Conservation (phyloP, 441 rosid species). For the Sinapis alba region DNA sequence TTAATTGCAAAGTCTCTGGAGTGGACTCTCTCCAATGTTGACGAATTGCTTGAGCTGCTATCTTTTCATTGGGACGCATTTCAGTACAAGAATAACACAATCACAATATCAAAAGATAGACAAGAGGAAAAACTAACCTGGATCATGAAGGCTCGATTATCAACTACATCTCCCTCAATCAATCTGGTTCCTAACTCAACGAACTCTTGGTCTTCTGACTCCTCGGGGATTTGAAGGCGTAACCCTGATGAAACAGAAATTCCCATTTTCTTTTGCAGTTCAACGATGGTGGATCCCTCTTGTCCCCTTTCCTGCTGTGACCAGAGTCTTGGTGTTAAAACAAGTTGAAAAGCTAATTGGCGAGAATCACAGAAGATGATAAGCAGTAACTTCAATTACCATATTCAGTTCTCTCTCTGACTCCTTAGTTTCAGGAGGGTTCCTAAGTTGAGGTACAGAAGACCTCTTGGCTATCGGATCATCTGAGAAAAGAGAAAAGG, state of each 20-base stretch:
- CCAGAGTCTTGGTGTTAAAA: slow-evolving; percentile 14
- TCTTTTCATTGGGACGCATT: slow-evolving; percentile 32
- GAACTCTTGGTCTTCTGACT: slow-evolving; percentile 75
- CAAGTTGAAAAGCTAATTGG: slow-evolving; percentile 23
- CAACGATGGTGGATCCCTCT: slow-evolving; percentile 55
- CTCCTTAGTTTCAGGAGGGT: slow-evolving; percentile 47
- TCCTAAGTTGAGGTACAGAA: slow-evolving; percentile 46
- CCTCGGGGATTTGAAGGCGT: slow-evolving; percentile 60
- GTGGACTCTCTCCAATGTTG: slow-evolving; percentile 76
- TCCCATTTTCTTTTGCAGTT: slow-evolving; percentile 67
- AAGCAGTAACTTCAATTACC: slow-evolving; percentile 8
- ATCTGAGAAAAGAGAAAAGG: slow-evolving; percentile 42
- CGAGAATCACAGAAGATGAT: slow-evolving; percentile 7
- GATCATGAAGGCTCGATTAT: slow-evolving; percentile 48
- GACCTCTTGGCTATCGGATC: slow-evolving; percentile 74
- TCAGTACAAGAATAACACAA: slow-evolving; percentile 25
- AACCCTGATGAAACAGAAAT: slow-evolving; percentile 55
- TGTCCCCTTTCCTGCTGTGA: slow-evolving; percentile 59
- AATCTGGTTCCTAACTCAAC: slow-evolving; percentile 69
- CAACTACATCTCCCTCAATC: slow-evolving; percentile 51
- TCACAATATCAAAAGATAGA: slow-evolving; percentile 19
- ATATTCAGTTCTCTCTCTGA: slow-evolving; percentile 39
- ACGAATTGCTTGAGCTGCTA: slow-evolving; percentile 69
- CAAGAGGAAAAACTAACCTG: slow-evolving; percentile 31
- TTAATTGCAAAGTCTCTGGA: slow-evolving; percentile 58